phyloP scores from a whole-genome alignment of 1,139 yeast species.

The Suhomyces panamericanus region DNA sequence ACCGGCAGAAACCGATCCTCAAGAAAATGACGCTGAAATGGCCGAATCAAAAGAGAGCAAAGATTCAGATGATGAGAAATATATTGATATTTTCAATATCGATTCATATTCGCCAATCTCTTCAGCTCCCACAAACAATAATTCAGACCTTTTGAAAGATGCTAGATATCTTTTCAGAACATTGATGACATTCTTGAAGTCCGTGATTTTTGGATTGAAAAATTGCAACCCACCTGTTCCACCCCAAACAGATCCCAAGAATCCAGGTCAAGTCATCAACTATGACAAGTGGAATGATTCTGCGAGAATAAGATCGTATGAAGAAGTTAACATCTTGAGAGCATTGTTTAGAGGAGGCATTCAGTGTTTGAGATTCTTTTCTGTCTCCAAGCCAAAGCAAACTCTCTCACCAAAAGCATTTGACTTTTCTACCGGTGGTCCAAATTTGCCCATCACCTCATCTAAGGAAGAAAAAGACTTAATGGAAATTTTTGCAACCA shows the following conservation, averaged over 20 bases:
- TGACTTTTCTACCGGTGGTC: constrained; percentile 69
- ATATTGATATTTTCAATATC: constrained; percentile 39
- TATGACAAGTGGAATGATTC: constrained; percentile 77
- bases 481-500: constrained; percentile 94
- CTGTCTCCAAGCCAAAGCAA: constrained; percentile 52
- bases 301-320: constrained; percentile 78
- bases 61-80: constrained; percentile 19
- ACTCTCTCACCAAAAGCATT: constrained; percentile 48
- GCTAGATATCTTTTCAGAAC: constrained; percentile 88
- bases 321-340: constrained; percentile 77
- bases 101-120: constrained; percentile 44
- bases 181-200: constrained; percentile 83
- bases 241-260: constrained; percentile 55
- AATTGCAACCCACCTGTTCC: constrained; percentile 88
- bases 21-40: constrained; percentile 12
- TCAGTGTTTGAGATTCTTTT: constrained; percentile 74
- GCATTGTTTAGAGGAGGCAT: constrained; percentile 83
- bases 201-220: constrained; percentile 86
- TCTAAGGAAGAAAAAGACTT: constrained; percentile 92
- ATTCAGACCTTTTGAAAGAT: constrained; percentile 76
- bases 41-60: constrained; percentile 13
- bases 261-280: constrained; percentile 56
- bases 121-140: constrained; percentile 29
- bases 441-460: constrained; percentile 79
- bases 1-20: constrained; percentile 9